Evolutionary conservation across 345 rosid genomes (phyloP), one percentile per base, ranked within the genome.

Genomic region (Luvunga scandens): DNA sequence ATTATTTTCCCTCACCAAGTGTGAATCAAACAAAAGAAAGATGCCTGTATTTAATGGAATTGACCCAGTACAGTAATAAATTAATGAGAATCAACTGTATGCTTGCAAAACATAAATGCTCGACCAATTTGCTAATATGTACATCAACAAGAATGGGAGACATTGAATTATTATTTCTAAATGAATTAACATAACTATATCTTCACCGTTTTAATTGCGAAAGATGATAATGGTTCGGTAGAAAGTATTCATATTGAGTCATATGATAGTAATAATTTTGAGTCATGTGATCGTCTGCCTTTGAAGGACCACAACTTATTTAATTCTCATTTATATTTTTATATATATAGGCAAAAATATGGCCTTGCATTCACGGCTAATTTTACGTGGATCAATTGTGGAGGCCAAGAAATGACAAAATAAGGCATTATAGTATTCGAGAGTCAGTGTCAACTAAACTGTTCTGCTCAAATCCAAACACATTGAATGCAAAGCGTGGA

Each of bases 1-100:
- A 18, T 18, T 53, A 4, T 16, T 53, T 50, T 53, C 57, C 22
- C 22, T 53, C 19, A 5, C 22, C 2, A 53, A 18, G 18, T 14
- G 57, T 38, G 55, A n/a, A 18, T 18, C 9, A 69, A 69, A 45
- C 59, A 69, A 69, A 50, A 69, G 73, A 69, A 45, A 69, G 59
- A 27, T 7, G 73, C 30, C 22, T 25, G 27, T 2, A 6, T 12
- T 22, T 28, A 30, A 28, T 25, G 19, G 10, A 63, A 1, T 64
- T 6, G 42, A 33, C 39, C 36, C 38, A 64, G 22, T 0, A 18
- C 1, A 5, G 57, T 18, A 0, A 53, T 16, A 53, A 53, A 53
- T 45, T 13, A 13, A 53, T 53, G 22, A 53, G 22, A 53, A 53
- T 53, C 57, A 53, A 53, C 4, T 45, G 13, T 3, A 12, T 13